phyloP scores from a whole-genome alignment of 805 yeast genomes.

The Wickerhamiella dianesei region DNA sequence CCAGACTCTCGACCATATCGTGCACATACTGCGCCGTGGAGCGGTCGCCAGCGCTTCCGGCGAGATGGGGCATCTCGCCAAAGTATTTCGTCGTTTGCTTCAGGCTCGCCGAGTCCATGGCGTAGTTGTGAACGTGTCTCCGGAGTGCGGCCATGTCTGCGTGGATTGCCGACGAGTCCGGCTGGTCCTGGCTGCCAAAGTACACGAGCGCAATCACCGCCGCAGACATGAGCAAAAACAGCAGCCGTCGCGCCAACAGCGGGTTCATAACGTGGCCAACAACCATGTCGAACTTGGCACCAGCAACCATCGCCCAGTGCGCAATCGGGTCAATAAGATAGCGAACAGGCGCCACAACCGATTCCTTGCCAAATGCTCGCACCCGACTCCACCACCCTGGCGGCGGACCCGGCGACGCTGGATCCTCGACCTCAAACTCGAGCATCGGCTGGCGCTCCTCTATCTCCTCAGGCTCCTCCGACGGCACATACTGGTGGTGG shows the following conservation, averaged over 20 bases:
- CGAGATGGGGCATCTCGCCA: constrained; percentile 68
- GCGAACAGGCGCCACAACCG: constrained; percentile 31
- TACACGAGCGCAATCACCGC: constrained; percentile 45
- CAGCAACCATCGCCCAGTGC: constrained; percentile 23
- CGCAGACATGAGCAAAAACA: constrained; percentile 50
- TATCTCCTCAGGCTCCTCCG: constrained; percentile 31
- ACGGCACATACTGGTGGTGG: background rate
- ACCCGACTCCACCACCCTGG: constrained; percentile 5
- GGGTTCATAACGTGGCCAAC: constrained; percentile 73
- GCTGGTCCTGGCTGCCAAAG: constrained; percentile 25
- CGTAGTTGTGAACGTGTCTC: background rate
- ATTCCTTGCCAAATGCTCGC: constrained; percentile 7
- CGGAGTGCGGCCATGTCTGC: constrained; percentile 44
- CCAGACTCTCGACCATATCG: constrained; percentile 44
- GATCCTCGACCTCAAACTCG: constrained; percentile 1
- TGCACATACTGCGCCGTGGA: constrained; percentile 55
- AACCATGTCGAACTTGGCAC: constrained; percentile 39
- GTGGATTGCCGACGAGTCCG: constrained; percentile 31
- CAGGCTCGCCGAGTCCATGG: constrained; percentile 34
- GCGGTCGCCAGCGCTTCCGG: constrained; percentile 80
- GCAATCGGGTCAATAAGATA: constrained; percentile 37
- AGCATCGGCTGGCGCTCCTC: constrained; percentile 26
- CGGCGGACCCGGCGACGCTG: background rate
- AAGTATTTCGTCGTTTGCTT: constrained; percentile 57
- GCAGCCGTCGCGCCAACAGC: constrained; percentile 58